Evolutionary conservation across 306 rosid genomes (phyloP), one percentile per base, ranked within the genome.

Genomic region (Cucurbita argyrosperma): DNA sequence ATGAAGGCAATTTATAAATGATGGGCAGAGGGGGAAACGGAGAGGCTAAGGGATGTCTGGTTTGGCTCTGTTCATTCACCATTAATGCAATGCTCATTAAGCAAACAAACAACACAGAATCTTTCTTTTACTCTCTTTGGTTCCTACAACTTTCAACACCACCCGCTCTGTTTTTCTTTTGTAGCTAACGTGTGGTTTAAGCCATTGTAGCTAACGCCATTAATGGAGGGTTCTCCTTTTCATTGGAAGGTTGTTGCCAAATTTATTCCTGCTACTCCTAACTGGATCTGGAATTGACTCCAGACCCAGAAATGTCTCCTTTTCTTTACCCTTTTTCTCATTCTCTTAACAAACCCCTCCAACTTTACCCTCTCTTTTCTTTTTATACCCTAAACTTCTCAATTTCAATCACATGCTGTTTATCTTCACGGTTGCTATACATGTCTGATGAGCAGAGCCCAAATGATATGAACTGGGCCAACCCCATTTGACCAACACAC

Each of bases 41-140:
- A 83, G 86, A 77, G 83, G 76, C 65, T 86, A 78, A 82, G 77
- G 83, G 83, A 87, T 88, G 91, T 88, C 47, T 90, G 86, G 91
- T 88, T 60, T 90, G 86, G 91, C 83, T 88, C 80, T 87, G 90
- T 87, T 86, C 84, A 80, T 85, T 83, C 85, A 60, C 82, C 96
- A 89, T 86, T 86, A 76, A 87, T 80, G 62, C 83, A 76, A 87
- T 80, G 55, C 35, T 80, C 80, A 77, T 84, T 71, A 78, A 74
- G 15, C 56, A 65, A 30, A 30, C 35, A 30, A 30, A 30, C 52
- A 14, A 35, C 51, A 77, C 76, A 66, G 58, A 73, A 65, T 76
- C 74, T 87, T 76, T 81, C 67, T 76, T 60, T 81, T 21, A 59
- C 63, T 9, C 71, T 79, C 15, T 50, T 38, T 19, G 11, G 10